Evolutionary conservation across 2,329 filamentous ascomycete genomes (phyloP).

Genomic region (Lachnellula subtilissima): DNA sequence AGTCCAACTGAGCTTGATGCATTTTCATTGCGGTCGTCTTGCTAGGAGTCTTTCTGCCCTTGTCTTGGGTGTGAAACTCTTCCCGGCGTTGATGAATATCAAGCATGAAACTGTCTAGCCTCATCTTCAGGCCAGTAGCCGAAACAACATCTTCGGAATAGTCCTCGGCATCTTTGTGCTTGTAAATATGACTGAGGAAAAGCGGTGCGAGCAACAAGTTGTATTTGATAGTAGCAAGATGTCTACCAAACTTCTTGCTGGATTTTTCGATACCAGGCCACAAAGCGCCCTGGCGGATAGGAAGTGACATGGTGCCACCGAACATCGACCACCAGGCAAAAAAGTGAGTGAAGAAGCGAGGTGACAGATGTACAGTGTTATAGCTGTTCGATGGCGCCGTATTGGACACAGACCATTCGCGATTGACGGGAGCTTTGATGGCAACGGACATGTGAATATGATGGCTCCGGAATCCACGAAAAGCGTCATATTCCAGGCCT

Average conservation of each 20-base stretch:
- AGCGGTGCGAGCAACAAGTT: conserved; percentile 86
- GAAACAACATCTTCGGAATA: conserved; percentile 73
- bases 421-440: conserved; percentile 77
- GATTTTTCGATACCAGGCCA: conserved; percentile 94
- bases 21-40: conserved; percentile 93
- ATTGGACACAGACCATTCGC: conserved; percentile 78
- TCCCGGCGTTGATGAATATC: conserved; percentile 93
- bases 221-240: conserved; percentile 98
- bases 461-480: conserved; percentile 90
- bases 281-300: conserved; percentile 83
- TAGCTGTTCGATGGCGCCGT: conserved; percentile 80
- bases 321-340: conserved; percentile 98
- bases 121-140: conserved; percentile 92
- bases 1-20: conserved; percentile 87
- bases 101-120: conserved; percentile 94
- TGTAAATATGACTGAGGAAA: conserved; percentile 96
- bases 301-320: conserved; percentile 88
- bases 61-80: conserved; percentile 78
- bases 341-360: conserved; percentile 97
- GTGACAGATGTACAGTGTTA: conserved; percentile 91
- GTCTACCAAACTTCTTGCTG: conserved; percentile 96
- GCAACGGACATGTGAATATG: conserved; percentile 95
- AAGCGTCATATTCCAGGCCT: conserved; percentile 76
- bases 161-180: conserved; percentile 93
- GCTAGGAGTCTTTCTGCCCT: conserved; percentile 69